Evolutionary conservation across 129 eudicot genomes (phyloP).

Genomic region (Escallonia herrerae): DNA sequence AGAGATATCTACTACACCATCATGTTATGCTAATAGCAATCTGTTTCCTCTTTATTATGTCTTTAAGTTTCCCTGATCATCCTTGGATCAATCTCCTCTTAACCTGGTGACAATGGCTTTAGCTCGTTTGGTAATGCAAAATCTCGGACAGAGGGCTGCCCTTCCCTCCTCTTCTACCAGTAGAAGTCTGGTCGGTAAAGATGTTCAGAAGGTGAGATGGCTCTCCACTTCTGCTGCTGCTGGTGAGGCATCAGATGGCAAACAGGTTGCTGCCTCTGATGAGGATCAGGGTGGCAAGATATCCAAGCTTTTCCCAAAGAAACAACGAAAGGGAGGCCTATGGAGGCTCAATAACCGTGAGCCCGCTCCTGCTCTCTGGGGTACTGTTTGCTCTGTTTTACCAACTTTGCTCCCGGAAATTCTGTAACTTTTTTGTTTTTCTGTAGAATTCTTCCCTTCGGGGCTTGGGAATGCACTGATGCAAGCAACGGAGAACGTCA

Average conservation of each 20-base stretch:
- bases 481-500: constrained; percentile 64
- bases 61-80: constrained; percentile 1
- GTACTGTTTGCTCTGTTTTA: constrained; percentile 11
- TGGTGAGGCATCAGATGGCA: constrained; percentile 15
- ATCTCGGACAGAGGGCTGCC: constrained; percentile 18
- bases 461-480: constrained; percentile 62
- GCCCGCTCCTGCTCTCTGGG: constrained; percentile 40
- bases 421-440: constrained; percentile 1
- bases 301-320: constrained; percentile 33
- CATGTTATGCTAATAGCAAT: not conserved
- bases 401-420: not conserved
- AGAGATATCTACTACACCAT: not conserved
- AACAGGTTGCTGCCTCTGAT: constrained; percentile 37
- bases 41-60: not conserved
- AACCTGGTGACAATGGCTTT: constrained; percentile 36
- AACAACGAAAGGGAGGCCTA: constrained; percentile 23
- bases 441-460: constrained; percentile 29
- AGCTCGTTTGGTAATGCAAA: constrained; percentile 53
- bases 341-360: constrained; percentile 38
- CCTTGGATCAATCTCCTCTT: not conserved
- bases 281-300: constrained; percentile 23
- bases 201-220: constrained; percentile 31
- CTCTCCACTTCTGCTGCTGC: constrained; percentile 26
- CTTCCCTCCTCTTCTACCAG: constrained; percentile 8
- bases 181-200: constrained; percentile 2